These are phyloP conservation scores for Piromyces sp. DNA, from an alignment of 192 early-diverging fungal species.

Conservation along the genomic window DNA sequence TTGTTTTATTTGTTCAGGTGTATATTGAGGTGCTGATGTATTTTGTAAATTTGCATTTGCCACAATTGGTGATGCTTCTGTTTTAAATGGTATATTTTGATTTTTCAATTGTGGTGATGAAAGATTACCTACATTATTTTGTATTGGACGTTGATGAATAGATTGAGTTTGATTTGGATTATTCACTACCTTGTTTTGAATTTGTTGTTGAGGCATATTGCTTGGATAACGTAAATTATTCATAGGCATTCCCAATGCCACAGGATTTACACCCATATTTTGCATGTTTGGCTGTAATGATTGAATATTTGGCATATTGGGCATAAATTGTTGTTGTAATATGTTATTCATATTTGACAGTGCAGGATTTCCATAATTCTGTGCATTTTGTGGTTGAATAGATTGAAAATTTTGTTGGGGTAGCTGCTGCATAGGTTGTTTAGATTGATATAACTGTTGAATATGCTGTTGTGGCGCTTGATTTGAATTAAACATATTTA, in stretches of 20 bases:
- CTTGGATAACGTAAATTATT: not conserved
- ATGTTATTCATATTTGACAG: not conserved
- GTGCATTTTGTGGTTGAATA: not conserved
- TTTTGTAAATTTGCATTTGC: not conserved
- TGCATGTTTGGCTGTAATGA: not conserved
- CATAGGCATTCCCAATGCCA: not conserved
- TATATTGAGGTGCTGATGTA: not conserved
- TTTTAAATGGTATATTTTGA: not conserved
- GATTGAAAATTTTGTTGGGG: not conserved
- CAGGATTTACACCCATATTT: not conserved
- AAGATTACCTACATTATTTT: not conserved
- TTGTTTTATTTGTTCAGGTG: not conserved
- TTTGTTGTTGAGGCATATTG: not conserved
- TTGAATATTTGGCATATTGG: not conserved
- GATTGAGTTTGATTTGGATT: not conserved
- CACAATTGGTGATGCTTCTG: not conserved
- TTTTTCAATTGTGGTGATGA: not conserved
- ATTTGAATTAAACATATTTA: not conserved
- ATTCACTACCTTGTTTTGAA: not conserved
- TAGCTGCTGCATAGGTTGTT: not conserved
- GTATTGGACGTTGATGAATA: not conserved
- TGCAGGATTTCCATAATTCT: not conserved
- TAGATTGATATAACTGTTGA: not conserved
- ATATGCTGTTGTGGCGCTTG: not conserved
- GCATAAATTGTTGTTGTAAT: not conserved